Evolutionary conservation across 2,329 filamentous ascomycete genomes (phyloP).

Genomic region (Claviceps spartinae): DNA sequence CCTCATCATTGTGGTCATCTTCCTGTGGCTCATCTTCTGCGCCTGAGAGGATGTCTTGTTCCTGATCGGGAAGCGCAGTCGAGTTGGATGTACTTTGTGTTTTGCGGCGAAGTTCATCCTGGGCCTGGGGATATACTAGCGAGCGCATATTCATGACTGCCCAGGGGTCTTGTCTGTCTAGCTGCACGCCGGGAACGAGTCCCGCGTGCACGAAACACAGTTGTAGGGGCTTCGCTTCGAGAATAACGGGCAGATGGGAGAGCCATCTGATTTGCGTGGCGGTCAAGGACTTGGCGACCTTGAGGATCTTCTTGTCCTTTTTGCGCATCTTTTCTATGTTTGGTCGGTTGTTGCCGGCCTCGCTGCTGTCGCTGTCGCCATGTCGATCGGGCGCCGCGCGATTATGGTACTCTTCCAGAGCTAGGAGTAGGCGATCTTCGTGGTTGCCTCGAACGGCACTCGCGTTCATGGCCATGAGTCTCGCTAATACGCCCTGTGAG

Average conservation of each 20-base stretch:
- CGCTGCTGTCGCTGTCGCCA: neutral
- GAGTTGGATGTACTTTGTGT: constrained; percentile 8
- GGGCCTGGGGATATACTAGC: constrained; percentile 43
- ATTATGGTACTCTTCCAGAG: constrained; percentile 27
- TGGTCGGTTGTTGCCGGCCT: constrained; percentile 10
- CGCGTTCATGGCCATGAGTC: constrained; percentile 60
- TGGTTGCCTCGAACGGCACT: constrained; percentile 84
- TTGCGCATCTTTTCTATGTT: constrained; percentile 16
- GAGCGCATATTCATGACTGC: constrained; percentile 89
- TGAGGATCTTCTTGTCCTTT: constrained; percentile 29
- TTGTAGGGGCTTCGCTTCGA: constrained; percentile 52
- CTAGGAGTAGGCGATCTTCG: constrained; percentile 72
- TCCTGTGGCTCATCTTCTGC: constrained; percentile 9
- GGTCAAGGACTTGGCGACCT: constrained; percentile 39
- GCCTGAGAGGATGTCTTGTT: neutral
- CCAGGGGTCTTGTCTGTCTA: constrained; percentile 60
- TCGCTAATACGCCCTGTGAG: constrained; percentile 60
- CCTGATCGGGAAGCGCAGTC: neutral
- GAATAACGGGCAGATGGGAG: constrained; percentile 59
- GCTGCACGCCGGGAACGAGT: constrained; percentile 58
- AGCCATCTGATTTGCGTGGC: constrained; percentile 56
- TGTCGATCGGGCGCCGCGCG: constrained; percentile 13
- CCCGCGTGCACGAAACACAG: constrained; percentile 73
- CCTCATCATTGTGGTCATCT: neutral
- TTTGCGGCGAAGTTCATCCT: constrained; percentile 24